Base-by-base conservation (phyloP, 495 filamentous ascomycete genomes). In the Trypethelium eluteriae region DNA sequence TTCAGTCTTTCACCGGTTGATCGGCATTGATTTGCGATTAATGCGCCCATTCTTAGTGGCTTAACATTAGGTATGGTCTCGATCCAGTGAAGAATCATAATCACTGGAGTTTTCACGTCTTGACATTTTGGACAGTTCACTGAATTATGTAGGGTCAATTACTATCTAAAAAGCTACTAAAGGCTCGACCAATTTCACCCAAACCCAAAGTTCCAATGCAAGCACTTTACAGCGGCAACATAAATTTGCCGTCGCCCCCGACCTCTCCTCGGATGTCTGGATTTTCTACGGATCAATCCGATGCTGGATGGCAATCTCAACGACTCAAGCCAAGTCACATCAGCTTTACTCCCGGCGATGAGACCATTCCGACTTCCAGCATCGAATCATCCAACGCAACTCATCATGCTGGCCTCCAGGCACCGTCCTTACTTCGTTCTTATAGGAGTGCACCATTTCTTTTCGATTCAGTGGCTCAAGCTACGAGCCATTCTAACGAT, bases 351-450 rank as follows among this genome's bases (percentile, higher is more conserved):
- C 18, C 35, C 32, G 36, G 35, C 9, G 25, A 62, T 39, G 63
- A 66, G 14, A 18, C 18, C 6, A 35, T 11, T 49, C 63, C 66
- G 16, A 62, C 66, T 18, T 70, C 73, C 9, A 69, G 73, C 38
- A 67, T 66, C 57, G 69, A 75, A 63, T 72, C 72, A 70, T 67
- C 71, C 2, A 59, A 59, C 18, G 32, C 11, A 32, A 14, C n/a
- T 35, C 34, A 9, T 36, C 32, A 72, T 9, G 34, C 70, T 41
- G 70, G 70, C 36, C 70, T 70, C 53, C 67, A 49, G 44, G 11
- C 71, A 38, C 70, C 71, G 4, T 72, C 73, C 32, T 32, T 74
- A 57, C 66, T 78, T 32, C 74, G 74, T 53, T 71, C 76, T 3
- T 69, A 75, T 66, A 78, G 72, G 66, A 78, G 75, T 71, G 34